Conservation (phyloP, 1,284 basidiomycete species). For the Rhodotorula sp. region DNA sequence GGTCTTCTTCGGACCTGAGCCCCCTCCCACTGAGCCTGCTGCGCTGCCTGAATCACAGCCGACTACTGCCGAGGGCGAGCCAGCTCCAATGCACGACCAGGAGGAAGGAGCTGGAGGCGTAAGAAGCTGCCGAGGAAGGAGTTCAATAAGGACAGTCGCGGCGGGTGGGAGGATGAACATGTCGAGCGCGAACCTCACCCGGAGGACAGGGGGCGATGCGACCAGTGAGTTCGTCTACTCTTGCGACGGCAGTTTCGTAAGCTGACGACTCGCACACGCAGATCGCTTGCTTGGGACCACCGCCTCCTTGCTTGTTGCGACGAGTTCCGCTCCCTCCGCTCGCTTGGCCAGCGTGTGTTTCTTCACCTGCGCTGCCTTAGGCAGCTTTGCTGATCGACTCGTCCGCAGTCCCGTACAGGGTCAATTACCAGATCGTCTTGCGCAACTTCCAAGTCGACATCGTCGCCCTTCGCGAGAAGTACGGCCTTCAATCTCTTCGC, state of each 20-base stretch:
- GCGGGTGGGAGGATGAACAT: slow-evolving; percentile 6
- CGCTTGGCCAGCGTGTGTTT: not conserved
- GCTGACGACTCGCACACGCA: not conserved
- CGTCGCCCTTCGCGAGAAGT: not conserved
- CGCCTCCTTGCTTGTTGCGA: slow-evolving; percentile 17
- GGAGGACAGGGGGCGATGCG: slow-evolving; percentile 10
- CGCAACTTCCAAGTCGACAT: slow-evolving; percentile 9
- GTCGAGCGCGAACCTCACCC: slow-evolving; percentile 10
- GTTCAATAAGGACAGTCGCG: slow-evolving; percentile 9
- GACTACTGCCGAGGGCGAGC: too few species aligned
- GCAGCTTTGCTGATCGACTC: not conserved
- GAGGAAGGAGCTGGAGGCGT: not conserved
- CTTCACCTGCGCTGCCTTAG: too few species aligned
- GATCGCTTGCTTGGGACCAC: slow-evolving; percentile 8
- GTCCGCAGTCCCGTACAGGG: slow-evolving; percentile 6
- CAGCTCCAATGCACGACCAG: not conserved
- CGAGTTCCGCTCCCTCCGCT: slow-evolving; percentile 13
- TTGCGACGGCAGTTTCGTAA: not conserved
- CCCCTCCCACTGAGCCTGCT: not conserved
- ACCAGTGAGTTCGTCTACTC: not conserved
- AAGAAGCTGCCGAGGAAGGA: slow-evolving; percentile 14
- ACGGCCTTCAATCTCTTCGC: slow-evolving; percentile 18
- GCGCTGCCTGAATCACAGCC: not conserved
- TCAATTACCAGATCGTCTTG: slow-evolving; percentile 3
- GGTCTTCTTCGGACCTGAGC: slow-evolving; percentile 4